phyloP scores from a whole-genome alignment of 805 yeast genomes.

The Lipomyces kockii region DNA sequence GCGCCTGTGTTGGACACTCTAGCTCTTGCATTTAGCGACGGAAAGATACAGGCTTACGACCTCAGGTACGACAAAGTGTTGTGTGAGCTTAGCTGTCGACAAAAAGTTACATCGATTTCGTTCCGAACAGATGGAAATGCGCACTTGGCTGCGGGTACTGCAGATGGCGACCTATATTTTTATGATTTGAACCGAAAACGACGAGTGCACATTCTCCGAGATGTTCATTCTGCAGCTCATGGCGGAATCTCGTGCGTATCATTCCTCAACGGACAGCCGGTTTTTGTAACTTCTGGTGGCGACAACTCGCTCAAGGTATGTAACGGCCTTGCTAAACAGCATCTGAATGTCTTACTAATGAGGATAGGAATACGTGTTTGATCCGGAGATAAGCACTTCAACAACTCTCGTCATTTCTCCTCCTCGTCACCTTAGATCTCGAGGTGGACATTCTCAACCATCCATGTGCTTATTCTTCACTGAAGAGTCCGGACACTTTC shows the following conservation, averaged over 20 bases:
- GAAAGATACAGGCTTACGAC: conserved; percentile 69
- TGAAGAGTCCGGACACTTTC: conserved; percentile 77
- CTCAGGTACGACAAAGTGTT: conserved; percentile 64
- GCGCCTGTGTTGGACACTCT: conserved; percentile 88
- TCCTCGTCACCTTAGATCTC: conserved; percentile 86
- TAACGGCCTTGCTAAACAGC: background rate
- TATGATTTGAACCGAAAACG: conserved; percentile 76
- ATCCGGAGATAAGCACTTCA: conserved; percentile 77
- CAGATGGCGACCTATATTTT: conserved; percentile 81
- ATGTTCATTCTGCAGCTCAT: conserved; percentile 62
- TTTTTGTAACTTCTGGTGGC: conserved; percentile 85
- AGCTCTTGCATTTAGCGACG: conserved; percentile 75
- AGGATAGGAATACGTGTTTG: conserved; percentile 77
- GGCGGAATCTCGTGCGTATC: conserved; percentile 79
- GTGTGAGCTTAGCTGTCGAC: conserved; percentile 51
- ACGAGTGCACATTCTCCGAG: conserved; percentile 74
- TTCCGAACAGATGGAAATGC: conserved; percentile 90
- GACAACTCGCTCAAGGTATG: conserved; percentile 74
- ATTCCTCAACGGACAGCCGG: conserved; percentile 90
- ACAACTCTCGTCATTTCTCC: conserved; percentile 68
- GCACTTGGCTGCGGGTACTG: conserved; percentile 78
- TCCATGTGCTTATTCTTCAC: conserved; percentile 78
- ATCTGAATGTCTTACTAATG: background rate
- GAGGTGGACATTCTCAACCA: conserved; percentile 98
- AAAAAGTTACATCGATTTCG: conserved; percentile 62